Base-by-base conservation (phyloP, 2,329 filamentous ascomycete genomes). In the Claviceps fusiformis region DNA sequence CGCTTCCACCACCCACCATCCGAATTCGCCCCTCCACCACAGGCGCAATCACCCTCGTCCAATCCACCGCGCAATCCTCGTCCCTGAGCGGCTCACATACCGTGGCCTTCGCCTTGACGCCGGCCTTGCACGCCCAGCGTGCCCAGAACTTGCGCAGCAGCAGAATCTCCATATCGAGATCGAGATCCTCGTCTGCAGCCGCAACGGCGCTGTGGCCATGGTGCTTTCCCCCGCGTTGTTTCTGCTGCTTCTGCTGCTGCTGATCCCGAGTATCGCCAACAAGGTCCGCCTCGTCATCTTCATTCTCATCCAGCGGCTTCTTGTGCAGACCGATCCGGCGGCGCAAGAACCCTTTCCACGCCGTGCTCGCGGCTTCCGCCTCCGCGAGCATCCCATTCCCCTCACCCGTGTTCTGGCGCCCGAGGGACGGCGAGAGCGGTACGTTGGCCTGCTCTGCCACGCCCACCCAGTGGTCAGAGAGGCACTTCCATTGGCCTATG, bases 11-110 rank as follows among this genome's bases (percentile, higher is more conserved):
- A 46, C 57, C 63, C 3, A 77, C 64, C 66, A 76, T 77, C 37
- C 65, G 67, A 46, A 95, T 95, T 50, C 89, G 79, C 1, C 88
- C 89, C 66, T 95, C 89, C 9, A 92, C 58, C 55, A 79, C 78
- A 0, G 90, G 90, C 55, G 85, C 81, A 67, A 95, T 91, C 1
- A 87, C 85, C 58, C 80, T 81, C 9, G 88, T 92, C 89, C 89
- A 95, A 59, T 85, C 78, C 37, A 86, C 82, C 52, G 82, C 78
- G 48, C 74, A 74, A 57, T 83, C 82, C 0, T 73, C 77, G 52
- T 82, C 74, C 56, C 77, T 75, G 57, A 87, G 76, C 17, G 78
- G 75, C 56, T 80, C 78, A 45, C 73, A 77, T 11, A 73, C 65
- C 52, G 68, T 63, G 53, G 73, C 75, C 56, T 82, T 74, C 52